phyloP scores from a whole-genome alignment of 139 green algal species.

The Coccomyxa sp. region DNA sequence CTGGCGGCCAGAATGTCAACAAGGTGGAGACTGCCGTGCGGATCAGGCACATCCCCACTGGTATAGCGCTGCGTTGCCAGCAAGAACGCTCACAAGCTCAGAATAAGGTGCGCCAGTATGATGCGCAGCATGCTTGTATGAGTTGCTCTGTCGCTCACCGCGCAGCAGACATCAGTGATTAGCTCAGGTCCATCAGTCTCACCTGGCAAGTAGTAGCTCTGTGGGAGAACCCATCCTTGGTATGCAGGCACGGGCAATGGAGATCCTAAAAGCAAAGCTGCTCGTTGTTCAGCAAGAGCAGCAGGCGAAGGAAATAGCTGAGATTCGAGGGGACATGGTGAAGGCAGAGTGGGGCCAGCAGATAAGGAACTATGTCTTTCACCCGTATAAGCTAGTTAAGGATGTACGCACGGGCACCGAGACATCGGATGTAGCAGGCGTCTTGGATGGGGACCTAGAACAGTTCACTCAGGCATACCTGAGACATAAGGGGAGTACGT shows the following conservation, averaged over 20 bases:
- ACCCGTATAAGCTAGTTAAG: conserved; percentile 97
- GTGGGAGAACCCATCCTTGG: too few species aligned
- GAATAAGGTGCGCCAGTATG: conserved; percentile 60
- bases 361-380: conserved; percentile 92
- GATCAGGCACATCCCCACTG: conserved; percentile 84
- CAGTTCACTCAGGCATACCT: conserved; percentile 30
- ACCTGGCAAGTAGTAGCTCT: too few species aligned
- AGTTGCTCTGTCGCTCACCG: background rate
- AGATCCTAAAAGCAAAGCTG: conserved; percentile 73
- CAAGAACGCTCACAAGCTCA: conserved; percentile 69
- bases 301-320: conserved; percentile 56
- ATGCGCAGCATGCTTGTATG: conserved; percentile 3
- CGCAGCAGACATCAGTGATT: too few species aligned
- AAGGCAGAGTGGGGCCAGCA: conserved; percentile 96
- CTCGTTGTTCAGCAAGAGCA: conserved; percentile 87
- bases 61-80: conserved; percentile 81
- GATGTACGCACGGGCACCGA: conserved; percentile 76
- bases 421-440: conserved; percentile 49
- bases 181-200: too few species aligned
- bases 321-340: conserved; percentile 90
- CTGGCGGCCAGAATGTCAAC: conserved; percentile 97
- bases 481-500: conserved; percentile 11
- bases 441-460: conserved; percentile 75
- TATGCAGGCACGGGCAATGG: conserved; percentile 47
- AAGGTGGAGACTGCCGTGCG: conserved; percentile 94